A percentile compares a stretch with the other conserved stretches of the same genome.
phyloP scores from a whole-genome alignment of 2,329 filamentous ascomycete species.

The Fusarium sp. region DNA sequence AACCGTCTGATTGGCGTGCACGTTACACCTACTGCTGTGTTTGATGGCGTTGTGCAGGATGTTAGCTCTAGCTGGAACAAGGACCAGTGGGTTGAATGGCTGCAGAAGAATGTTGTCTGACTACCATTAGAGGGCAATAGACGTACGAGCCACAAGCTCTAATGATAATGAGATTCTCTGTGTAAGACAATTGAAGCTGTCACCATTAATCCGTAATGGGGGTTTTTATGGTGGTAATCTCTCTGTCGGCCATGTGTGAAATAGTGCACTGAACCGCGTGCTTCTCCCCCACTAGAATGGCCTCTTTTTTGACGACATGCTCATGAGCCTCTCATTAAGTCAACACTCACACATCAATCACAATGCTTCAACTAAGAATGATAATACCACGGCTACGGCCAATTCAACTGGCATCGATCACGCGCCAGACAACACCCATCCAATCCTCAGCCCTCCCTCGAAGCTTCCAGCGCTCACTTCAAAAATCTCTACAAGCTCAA shows the following conservation, averaged over 20 bases:
- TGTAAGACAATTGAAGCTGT: constrained; percentile 16
- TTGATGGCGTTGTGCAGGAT: constrained; percentile 85
- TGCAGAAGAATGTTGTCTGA: constrained; percentile 67
- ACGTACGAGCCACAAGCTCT: constrained; percentile 17
- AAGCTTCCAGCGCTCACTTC: constrained; percentile 36
- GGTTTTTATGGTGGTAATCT: constrained; percentile 10
- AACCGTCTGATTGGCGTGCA: constrained; percentile 84
- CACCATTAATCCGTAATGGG: neutral
- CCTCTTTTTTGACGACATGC: constrained; percentile 25
- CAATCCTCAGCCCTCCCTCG: constrained; percentile 22
- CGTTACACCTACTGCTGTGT: constrained; percentile 90
- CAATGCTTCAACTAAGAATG: constrained; percentile 41
- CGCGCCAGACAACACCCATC: neutral
- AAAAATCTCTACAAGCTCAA: constrained; percentile 42
- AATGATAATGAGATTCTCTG: constrained; percentile 4
- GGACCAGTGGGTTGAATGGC: constrained; percentile 88
- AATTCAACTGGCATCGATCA: constrained; percentile 23
- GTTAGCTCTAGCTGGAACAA: constrained; percentile 83
- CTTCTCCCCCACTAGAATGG: constrained; percentile 19
- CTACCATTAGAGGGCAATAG: neutral
- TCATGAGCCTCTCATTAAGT: constrained; percentile 14
- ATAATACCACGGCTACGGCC: constrained; percentile 36
- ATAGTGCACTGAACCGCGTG: neutral
- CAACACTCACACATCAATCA: constrained; percentile 9
- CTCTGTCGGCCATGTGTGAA: constrained; percentile 2